phyloP scores from a whole-genome alignment of 2,329 filamentous ascomycete genomes.

The Zymoseptoria pseudotritici region DNA sequence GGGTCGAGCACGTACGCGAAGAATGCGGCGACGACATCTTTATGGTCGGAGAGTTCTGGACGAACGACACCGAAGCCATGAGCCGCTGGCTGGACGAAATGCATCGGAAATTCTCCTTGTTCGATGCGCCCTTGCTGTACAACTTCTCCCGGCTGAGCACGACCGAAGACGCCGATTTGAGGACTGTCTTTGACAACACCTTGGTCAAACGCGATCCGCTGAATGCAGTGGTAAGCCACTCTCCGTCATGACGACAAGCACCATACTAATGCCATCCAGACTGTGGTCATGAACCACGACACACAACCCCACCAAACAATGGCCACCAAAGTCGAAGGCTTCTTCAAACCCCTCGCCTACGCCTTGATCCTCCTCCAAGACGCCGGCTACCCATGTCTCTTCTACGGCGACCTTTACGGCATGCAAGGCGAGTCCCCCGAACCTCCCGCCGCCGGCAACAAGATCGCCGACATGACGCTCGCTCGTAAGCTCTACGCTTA shows the following conservation, averaged over 20 bases:
- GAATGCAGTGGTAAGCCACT: slow-evolving; percentile 7
- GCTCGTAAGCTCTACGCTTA: slow-evolving; percentile 60
- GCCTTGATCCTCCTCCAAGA: slow-evolving; percentile 59
- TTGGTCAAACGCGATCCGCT: slow-evolving; percentile 11
- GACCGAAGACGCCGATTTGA: slow-evolving; percentile 51
- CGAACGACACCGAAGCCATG: slow-evolving; percentile 49
- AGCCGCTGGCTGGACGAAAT: slow-evolving; percentile 39
- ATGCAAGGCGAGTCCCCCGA: slow-evolving; percentile 45
- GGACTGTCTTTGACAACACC: slow-evolving; percentile 29
- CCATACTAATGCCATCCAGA: slow-evolving; percentile 27
- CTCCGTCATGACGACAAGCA: neutral
- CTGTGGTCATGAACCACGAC: slow-evolving; percentile 61
- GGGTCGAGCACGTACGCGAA: slow-evolving; percentile 46
- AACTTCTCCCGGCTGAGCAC: slow-evolving; percentile 50
- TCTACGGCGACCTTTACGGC: slow-evolving; percentile 62
- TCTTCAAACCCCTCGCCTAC: slow-evolving; percentile 67
- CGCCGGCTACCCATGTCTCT: slow-evolving; percentile 57
- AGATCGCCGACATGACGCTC: slow-evolving; percentile 50
- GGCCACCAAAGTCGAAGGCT: slow-evolving; percentile 54
- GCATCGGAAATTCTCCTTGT: slow-evolving; percentile 55
- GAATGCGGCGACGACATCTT: slow-evolving; percentile 46
- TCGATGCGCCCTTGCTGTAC: slow-evolving; percentile 61
- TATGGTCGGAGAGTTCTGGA: slow-evolving; percentile 64
- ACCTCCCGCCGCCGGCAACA: slow-evolving; percentile 32
- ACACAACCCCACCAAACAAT: slow-evolving; percentile 57